Evolutionary conservation across 176 grass and related monocot species (phyloP).

Genomic region (Zoysia japonica): DNA sequence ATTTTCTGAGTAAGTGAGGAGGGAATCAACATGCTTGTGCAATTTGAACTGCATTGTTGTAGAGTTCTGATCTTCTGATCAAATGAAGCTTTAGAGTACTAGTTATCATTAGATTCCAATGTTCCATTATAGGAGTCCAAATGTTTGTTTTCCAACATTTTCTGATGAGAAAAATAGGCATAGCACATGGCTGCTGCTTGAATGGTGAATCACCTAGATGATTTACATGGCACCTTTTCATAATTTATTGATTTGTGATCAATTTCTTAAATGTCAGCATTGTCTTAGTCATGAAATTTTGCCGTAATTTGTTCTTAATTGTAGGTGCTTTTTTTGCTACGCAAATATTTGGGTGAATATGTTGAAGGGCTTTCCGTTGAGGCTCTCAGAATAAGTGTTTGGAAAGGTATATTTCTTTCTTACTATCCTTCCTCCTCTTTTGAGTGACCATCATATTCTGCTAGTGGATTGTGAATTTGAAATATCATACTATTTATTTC

Average conservation of each 20-base stretch:
- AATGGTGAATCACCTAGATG: constrained; percentile 2
- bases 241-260: neutral
- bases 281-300: constrained; percentile 15
- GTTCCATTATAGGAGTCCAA: neutral
- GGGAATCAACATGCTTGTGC: neutral
- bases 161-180: neutral
- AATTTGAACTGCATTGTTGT: neutral
- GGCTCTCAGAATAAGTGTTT: constrained; percentile 95
- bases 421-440: neutral
- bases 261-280: constrained; percentile 2
- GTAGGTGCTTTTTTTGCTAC: constrained; percentile 87
- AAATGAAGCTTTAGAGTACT: neutral
- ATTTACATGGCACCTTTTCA: neutral
- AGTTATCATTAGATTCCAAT: neutral
- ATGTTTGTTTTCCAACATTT: neutral
- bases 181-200: neutral
- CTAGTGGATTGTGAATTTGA: constrained; percentile 13
- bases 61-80: neutral
- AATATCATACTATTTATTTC: constrained; percentile 18
- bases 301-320: constrained; percentile 13
- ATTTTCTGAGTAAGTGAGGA: neutral
- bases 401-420: constrained; percentile 71
- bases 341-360: constrained; percentile 98
- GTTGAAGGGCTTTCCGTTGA: constrained; percentile 95
- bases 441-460: constrained; percentile 27